A percentile compares a stretch with the other conserved stretches of the same genome.
Evolutionary conservation across 805 yeast genomes (phyloP).

Genomic region (Pichia gijzeniarum): DNA sequence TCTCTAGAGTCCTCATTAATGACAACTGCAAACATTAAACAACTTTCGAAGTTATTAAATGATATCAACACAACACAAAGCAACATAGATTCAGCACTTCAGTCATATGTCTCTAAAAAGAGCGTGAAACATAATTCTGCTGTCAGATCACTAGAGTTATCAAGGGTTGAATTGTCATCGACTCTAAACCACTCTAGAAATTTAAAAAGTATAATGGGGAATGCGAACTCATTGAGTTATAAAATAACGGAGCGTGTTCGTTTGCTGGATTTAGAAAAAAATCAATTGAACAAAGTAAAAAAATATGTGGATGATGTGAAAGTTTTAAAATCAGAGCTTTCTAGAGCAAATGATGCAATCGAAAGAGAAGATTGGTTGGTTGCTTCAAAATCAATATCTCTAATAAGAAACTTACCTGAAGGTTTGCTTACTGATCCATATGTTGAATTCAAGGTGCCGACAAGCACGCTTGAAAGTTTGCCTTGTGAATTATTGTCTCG

Average conservation of each 20-base stretch:
- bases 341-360: conserved; percentile 62
- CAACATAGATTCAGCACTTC: conserved; percentile 22
- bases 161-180: conserved; percentile 57
- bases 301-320: conserved; percentile 61
- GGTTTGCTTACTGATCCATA: conserved; percentile 54
- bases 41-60: conserved; percentile 18
- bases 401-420: conserved; percentile 48
- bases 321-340: conserved; percentile 56
- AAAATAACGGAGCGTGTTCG: conserved; percentile 65
- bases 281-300: conserved; percentile 54
- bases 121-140: conserved; percentile 33
- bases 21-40: conserved; percentile 19
- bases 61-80: conserved; percentile 23
- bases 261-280: conserved; percentile 62
- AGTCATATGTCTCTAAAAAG: conserved; percentile 24
- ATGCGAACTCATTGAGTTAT: conserved; percentile 60
- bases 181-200: conserved; percentile 52
- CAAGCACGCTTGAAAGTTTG: conserved; percentile 74
- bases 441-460: conserved; percentile 78
- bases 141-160: conserved; percentile 46
- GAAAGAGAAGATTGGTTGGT: conserved; percentile 61
- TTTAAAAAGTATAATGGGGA: conserved; percentile 45
- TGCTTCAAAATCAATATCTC: conserved; percentile 66
- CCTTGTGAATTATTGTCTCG: conserved; percentile 52
- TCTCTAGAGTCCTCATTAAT: conserved; percentile 3